Base-by-base conservation (phyloP, 345 rosid genomes). In the Psidium friedrichsthalianum region DNA sequence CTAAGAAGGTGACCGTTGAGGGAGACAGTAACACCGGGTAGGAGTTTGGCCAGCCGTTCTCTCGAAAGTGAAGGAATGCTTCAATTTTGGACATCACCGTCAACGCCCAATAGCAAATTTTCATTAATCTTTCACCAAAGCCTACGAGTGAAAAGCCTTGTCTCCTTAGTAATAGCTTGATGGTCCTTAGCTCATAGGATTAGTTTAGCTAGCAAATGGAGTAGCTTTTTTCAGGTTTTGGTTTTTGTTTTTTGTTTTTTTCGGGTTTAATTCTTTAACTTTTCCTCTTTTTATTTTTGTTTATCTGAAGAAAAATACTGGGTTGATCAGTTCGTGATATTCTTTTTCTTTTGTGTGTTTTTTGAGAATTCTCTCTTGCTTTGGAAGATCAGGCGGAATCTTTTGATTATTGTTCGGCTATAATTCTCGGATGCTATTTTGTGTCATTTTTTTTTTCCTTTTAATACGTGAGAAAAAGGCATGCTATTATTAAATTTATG, bases 41-140 rank as follows among this genome's bases (percentile, higher is more conserved):
- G 88, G 92, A 21, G 99, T 94, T 40, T 97, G 74, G 93, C 93
- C 2, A 96, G 95, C 85, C 91, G n/a, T n/a, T n/a, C n/a, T 97
- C 29, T 96, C 98, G 55, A 96, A 95, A 92, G 98, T 97, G 32
- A 97, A 96, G 90, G 90, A 96, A 85, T 84, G 98, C 98, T 11
- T 11, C 98, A 96, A 83, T 91, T 96, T 56, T 97, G 98, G 99
- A 89, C 96, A 11, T 29, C 89, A 11, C 29, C 87, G 6, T 56
- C 92, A 18, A 16, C 32, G 42, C 42, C n/a, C n/a, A 16, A 52
- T 21, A 82, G 57, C 83, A 52, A 7, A n/a, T 5, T 52, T 82
- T 55, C 42, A n/a, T 18, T 36, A 54, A 82, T 47, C 56, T 49
- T 49, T 32, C 32, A 52, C 15, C 52, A 53, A 57, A 42, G 44